Evolutionary conservation across 2,329 filamentous ascomycete species (phyloP).

Genomic region (Beauveria sp.): DNA sequence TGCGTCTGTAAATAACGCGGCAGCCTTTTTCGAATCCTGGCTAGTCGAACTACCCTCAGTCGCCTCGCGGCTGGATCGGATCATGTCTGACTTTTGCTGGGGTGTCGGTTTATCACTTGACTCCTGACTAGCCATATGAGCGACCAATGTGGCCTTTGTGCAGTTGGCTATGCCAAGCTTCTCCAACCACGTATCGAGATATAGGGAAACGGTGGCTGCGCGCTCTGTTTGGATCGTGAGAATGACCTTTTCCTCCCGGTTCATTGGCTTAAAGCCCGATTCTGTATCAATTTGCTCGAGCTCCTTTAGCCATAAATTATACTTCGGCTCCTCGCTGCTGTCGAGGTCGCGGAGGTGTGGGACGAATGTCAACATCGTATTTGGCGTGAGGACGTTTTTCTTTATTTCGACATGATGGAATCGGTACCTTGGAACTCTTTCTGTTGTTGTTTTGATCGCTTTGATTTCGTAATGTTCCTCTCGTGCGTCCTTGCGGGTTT

Average conservation of each 20-base stretch:
- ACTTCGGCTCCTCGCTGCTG: slow-evolving; percentile 47
- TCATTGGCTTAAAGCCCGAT: slow-evolving; percentile 49
- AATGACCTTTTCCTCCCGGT: slow-evolving; percentile 41
- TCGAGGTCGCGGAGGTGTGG: slow-evolving; percentile 51
- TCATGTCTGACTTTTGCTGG: slow-evolving; percentile 45
- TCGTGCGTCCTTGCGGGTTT: slow-evolving; percentile 36
- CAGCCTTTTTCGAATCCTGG: slow-evolving; percentile 34
- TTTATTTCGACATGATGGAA: slow-evolving; percentile 54
- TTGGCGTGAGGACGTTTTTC: slow-evolving; percentile 52
- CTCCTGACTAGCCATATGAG: slow-evolving; percentile 43
- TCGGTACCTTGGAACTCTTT: slow-evolving; percentile 48
- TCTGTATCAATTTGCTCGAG: slow-evolving; percentile 50
- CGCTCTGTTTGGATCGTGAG: slow-evolving; percentile 44
- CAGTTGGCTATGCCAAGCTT: slow-evolving; percentile 42
- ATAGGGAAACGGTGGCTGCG: slow-evolving; percentile 42
- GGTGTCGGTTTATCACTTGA: slow-evolving; percentile 42
- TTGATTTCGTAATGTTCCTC: slow-evolving; percentile 33
- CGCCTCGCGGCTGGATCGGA: slow-evolving; percentile 39
- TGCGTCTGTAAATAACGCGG: slow-evolving; percentile 46
- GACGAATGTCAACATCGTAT: slow-evolving; percentile 53
- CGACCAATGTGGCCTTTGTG: slow-evolving; percentile 44
- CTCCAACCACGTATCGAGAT: slow-evolving; percentile 47
- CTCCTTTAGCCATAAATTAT: slow-evolving; percentile 49
- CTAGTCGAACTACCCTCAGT: slow-evolving; percentile 25
- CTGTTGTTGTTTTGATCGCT: slow-evolving; percentile 42